These are phyloP conservation scores for Boletus insuetus DNA, from an alignment of 768 basidiomycete species.

Conservation along the genomic window DNA sequence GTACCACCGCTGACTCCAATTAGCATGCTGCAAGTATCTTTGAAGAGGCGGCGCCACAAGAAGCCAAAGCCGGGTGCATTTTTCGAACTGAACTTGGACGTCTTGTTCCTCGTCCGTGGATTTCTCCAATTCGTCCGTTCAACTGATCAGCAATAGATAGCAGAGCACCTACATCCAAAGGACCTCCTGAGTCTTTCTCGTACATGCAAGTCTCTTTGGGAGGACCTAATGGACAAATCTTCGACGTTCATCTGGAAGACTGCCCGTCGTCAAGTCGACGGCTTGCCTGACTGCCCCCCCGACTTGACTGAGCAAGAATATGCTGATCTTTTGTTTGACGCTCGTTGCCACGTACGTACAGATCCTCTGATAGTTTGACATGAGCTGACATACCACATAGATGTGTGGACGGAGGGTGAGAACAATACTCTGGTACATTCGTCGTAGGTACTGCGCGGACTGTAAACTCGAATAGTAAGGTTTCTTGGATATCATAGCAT, in stretches of 20 bases:
- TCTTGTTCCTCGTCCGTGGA: slow-evolving; percentile 1
- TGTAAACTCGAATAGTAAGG: background rate
- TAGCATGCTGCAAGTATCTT: too few species aligned
- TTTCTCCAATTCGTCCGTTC: too few species aligned
- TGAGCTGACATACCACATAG: background rate
- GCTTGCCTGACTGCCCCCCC: slow-evolving; percentile 37
- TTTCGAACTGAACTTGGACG: slow-evolving; percentile 12
- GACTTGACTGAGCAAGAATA: slow-evolving; percentile 45
- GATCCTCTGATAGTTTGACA: background rate
- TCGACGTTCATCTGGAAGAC: background rate
- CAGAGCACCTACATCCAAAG: background rate
- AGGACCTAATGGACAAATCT: background rate
- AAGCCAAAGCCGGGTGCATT: background rate
- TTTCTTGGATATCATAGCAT: background rate
- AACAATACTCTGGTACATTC: slow-evolving; percentile 2
- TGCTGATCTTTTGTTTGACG: slow-evolving; percentile 37
- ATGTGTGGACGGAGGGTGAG: slow-evolving; percentile 1
- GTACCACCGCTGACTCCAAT: too few species aligned
- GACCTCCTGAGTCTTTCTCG: background rate
- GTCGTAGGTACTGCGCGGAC: slow-evolving; percentile 13
- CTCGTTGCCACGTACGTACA: slow-evolving; percentile 17
- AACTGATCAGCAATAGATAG: background rate
- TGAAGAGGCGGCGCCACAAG: background rate
- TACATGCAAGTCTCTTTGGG: background rate
- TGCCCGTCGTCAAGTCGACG: background rate